These are phyloP conservation scores for Pseudohalonectria lignicola DNA, from an alignment of 2,329 filamentous ascomycete species.

Conservation along the genomic window DNA sequence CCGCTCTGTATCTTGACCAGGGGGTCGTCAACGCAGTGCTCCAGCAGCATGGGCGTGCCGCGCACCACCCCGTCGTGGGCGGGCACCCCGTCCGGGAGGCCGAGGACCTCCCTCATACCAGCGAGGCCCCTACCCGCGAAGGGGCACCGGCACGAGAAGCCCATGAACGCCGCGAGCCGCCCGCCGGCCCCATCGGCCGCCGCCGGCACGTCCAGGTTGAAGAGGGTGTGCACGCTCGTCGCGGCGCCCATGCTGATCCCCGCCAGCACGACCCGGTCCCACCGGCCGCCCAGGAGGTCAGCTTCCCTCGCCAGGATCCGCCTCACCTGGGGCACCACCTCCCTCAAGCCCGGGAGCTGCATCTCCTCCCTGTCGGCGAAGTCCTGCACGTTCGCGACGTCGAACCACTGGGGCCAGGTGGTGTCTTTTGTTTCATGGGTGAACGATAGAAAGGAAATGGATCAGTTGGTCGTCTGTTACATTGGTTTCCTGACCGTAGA, in stretches of 20 bases:
- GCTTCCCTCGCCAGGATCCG: constrained; percentile 20
- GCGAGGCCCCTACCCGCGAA: constrained; percentile 19
- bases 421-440: no score
- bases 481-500: no score
- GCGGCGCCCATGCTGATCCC: constrained; percentile 36
- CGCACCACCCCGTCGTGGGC: constrained; percentile 17
- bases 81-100: constrained; percentile 10
- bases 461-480: no score
- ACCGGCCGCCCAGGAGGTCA: constrained; percentile 18
- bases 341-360: constrained; percentile 26
- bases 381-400: constrained; percentile 29
- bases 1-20: constrained; percentile 25
- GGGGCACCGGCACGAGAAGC: constrained; percentile 23
- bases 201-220: constrained; percentile 16
- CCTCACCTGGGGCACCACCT: constrained; percentile 21
- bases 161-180: constrained; percentile 19
- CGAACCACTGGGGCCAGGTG: constrained; percentile 38
- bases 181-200: not conserved
- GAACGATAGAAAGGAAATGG: constrained; percentile 7
- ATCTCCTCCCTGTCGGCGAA: constrained; percentile 27
- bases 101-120: constrained; percentile 20
- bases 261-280: constrained; percentile 26
- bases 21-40: constrained; percentile 31
- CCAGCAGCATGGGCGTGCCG: constrained; percentile 30
- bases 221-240: constrained; percentile 20